These are phyloP conservation scores for Fusarium odoratissimum DNA, from an alignment of 2,329 filamentous ascomycete species.

Conservation along the genomic window DNA sequence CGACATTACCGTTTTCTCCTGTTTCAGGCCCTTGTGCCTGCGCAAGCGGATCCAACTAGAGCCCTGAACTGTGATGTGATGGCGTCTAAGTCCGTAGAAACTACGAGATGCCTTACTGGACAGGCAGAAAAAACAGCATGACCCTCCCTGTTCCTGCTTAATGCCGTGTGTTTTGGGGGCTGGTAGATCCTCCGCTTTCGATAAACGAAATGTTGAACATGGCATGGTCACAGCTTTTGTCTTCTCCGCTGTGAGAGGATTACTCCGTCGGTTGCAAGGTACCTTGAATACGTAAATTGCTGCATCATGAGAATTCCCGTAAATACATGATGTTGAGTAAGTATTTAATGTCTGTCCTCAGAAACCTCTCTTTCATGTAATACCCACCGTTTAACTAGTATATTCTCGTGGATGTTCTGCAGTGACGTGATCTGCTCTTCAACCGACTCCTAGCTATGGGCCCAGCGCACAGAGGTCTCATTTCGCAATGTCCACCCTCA, in stretches of 20 bases:
- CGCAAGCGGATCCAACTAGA: slow-evolving; percentile 30
- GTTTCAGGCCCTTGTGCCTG: slow-evolving; percentile 43
- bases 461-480: slow-evolving; percentile 31
- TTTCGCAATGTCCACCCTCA: slow-evolving; percentile 26
- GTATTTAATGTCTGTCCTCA: not conserved
- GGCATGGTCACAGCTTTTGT: slow-evolving; percentile 32
- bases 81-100: not conserved
- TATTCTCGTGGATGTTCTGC: not conserved
- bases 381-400: too few relatives aligned
- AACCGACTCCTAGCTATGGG: not conserved
- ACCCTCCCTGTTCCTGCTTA: slow-evolving; percentile 18
- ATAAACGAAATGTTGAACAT: slow-evolving; percentile 38
- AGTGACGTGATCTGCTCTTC: not conserved
- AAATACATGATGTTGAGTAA: not conserved
- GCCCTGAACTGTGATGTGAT: slow-evolving; percentile 11
- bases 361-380: too few relatives aligned
- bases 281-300: not conserved
- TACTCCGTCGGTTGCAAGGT: not conserved
- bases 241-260: not conserved
- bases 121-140: not conserved
- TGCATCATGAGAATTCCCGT: not conserved
- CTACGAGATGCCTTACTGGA: not conserved
- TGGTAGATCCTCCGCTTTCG: slow-evolving; percentile 40
- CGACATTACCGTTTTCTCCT: slow-evolving; percentile 33
- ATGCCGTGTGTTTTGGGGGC: slow-evolving; percentile 23